Evolutionary conservation across 768 basidiomycete genomes (phyloP), one percentile per base, ranked within the genome.

Genomic region (Amanita muscaria): DNA sequence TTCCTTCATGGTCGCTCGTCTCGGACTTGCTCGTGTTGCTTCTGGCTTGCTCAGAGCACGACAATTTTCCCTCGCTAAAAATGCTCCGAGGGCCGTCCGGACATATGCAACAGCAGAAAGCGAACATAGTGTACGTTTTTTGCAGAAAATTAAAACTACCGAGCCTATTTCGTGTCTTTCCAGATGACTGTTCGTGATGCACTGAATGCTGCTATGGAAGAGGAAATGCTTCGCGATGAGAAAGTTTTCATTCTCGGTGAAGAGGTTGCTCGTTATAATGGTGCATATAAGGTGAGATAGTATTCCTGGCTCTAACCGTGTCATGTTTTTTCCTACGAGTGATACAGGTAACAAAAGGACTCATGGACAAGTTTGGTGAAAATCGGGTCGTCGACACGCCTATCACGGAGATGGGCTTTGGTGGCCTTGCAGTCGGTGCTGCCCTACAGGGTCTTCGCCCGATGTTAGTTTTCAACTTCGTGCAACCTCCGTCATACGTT

Each of bases 161-260:
- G 24, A n/a, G 10, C 23, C 23, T 18, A 29, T 31, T 27, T 22
- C 22, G 10, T 14, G 11, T 24, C 22, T 21, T 18, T 19, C 14
- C 19, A 92, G 90, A 90, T 94, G 93, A 98, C 92, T 44, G 94
- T 96, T 50, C 89, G 96, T 59, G 96, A 99, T 45, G 96, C 96
- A 34, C 83, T 99, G 52, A 98, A 97, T 67, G 68, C 82, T 44
- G 96, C 96, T 22, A 92, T 99, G 88, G 96, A 97, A 70, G 96
- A 99, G 69, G 96, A 99, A 70, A 98, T 99, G 96, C 63, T 83
- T 56, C 82, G 90, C 35, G 96, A 99, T 64, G 88, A 93, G 62
- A 83, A 71, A 27, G 96, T 99, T 32, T 99, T 94, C 66, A 68
- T 99, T 56, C 65, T 99, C 50, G 96, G 96, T 48, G 96, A 99